A percentile compares a stretch with the other conserved stretches of the same genome.
Conservation (phyloP, 177 flowering plant species). For the Telopea speciosissima region DNA sequence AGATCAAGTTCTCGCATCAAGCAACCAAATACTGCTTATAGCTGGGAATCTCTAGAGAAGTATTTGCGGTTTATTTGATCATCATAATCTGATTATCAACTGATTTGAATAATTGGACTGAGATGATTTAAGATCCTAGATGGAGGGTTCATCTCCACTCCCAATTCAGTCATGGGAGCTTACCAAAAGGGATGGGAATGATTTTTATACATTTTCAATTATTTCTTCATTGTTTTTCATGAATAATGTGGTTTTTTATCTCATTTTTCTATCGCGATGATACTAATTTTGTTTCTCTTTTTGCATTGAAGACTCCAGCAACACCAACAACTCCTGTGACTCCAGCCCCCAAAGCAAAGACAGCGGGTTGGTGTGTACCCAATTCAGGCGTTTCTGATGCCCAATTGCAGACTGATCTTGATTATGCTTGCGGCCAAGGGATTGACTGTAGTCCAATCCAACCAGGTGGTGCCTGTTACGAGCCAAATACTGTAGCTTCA, state of each 20-base stretch:
- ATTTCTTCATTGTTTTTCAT: background rate
- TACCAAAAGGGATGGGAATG: background rate
- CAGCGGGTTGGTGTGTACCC: conserved; percentile 71
- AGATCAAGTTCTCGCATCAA: too few species aligned
- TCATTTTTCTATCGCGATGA: too few species aligned
- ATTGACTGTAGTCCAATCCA: conserved; percentile 75
- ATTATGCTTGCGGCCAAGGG: conserved; percentile 73
- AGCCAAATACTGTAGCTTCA: conserved; percentile 62
- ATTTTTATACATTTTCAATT: background rate
- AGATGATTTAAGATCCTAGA: too few species aligned
- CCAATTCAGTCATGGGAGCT: too few species aligned
- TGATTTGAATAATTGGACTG: too few species aligned
- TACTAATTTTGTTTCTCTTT: background rate
- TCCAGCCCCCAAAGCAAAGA: conserved; percentile 33
- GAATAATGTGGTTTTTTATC: conserved; percentile 1
- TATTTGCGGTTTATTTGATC: too few species aligned
- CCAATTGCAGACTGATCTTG: conserved; percentile 63
- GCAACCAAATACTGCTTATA: too few species aligned
- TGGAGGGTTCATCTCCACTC: too few species aligned
- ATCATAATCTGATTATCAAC: too few species aligned
- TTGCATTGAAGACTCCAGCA: conserved; percentile 14
- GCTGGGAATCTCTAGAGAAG: too few species aligned
- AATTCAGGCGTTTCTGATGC: conserved; percentile 56
- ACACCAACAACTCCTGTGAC: conserved; percentile 15
- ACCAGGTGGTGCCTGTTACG: conserved; percentile 81